phyloP scores from a whole-genome alignment of 768 basidiomycete species.

The Trametes maxima region DNA sequence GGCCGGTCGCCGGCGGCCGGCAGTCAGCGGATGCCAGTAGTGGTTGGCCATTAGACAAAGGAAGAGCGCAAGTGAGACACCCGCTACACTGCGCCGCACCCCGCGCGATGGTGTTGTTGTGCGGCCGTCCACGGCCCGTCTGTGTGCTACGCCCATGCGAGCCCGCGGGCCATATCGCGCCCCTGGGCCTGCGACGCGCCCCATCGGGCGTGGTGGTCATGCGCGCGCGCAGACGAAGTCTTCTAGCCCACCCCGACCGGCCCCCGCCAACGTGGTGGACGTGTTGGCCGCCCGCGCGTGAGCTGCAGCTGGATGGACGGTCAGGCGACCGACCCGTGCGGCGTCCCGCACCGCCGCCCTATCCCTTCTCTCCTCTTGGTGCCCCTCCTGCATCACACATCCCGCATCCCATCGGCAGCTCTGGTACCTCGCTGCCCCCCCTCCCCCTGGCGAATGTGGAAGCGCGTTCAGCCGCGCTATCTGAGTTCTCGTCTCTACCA shows the following conservation, averaged over 20 bases:
- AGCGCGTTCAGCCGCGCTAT: too few species aligned
- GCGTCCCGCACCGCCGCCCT: constrained; percentile 3
- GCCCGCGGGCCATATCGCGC: background rate
- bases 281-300: background rate
- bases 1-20: too few species aligned
- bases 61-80: too few species aligned
- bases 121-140: background rate
- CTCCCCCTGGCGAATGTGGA: background rate
- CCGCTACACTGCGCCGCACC: too few species aligned
- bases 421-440: background rate
- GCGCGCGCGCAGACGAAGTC: background rate
- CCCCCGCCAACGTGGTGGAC: constrained; percentile 6
- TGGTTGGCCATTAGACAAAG: too few species aligned
- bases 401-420: background rate
- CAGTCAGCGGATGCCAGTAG: too few species aligned
- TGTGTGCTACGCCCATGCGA: background rate
- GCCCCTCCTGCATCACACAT: background rate
- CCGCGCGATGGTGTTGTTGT: too few species aligned
- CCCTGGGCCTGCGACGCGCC: background rate
- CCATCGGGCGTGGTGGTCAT: background rate
- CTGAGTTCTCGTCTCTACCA: too few species aligned
- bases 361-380: background rate
- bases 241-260: constrained; percentile 7
- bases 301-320: too few species aligned
- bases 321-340: background rate